phyloP scores from a whole-genome alignment of 2,329 filamentous ascomycete species.

The Fusarium multiceps region DNA sequence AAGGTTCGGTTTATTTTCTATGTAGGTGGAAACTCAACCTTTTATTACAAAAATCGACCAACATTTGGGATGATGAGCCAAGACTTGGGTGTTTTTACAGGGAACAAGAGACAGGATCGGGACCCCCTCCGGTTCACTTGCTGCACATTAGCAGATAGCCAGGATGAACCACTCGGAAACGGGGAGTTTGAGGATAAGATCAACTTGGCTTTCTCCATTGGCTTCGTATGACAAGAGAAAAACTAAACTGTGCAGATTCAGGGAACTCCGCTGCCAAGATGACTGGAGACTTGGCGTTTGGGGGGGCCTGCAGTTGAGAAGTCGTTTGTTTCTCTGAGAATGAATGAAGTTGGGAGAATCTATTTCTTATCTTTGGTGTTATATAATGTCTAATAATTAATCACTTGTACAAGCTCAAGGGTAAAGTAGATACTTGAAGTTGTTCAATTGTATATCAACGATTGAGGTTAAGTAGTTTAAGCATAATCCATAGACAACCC shows the following conservation, averaged over 20 bases:
- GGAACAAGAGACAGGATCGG: constrained; percentile 1
- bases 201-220: constrained; percentile 32
- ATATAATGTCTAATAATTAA: background rate
- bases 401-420: background rate
- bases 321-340: background rate
- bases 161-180: background rate
- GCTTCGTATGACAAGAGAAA: constrained; percentile 25
- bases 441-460: background rate
- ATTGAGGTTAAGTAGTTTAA: constrained; percentile 19
- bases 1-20: background rate
- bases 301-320: background rate
- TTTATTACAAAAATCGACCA: constrained; percentile 28
- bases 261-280: constrained; percentile 38
- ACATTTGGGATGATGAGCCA: constrained; percentile 9
- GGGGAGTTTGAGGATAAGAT: constrained; percentile 23
- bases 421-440: background rate
- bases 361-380: background rate
- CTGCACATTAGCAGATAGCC: background rate
- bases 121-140: background rate
- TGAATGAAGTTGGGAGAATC: background rate
- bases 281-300: constrained; percentile 36
- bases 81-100: constrained; percentile 5
- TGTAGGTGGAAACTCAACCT: constrained; percentile 12
- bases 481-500: constrained; percentile 29
- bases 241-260: background rate